These are phyloP conservation scores for Taiozyma onychis DNA, from an alignment of 1,139 yeast species.

Conservation along the genomic window DNA sequence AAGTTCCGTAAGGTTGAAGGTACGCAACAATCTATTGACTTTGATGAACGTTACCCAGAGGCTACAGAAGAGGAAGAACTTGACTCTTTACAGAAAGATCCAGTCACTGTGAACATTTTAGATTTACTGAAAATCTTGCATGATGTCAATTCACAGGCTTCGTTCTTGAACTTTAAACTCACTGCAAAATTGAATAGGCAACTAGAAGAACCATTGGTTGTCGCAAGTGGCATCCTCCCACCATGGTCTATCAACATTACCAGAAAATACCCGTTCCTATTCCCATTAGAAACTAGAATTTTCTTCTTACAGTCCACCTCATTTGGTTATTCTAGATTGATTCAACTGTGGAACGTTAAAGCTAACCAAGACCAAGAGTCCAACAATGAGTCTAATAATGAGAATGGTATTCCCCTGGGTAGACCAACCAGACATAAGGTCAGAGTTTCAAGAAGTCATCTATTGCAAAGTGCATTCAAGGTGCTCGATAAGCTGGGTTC, in stretches of 20 bases:
- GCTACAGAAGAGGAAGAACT: constrained; percentile 26
- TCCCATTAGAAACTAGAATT: constrained; percentile 78
- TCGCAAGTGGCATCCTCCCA: constrained; percentile 85
- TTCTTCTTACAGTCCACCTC: constrained; percentile 83
- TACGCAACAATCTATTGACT: constrained; percentile 10
- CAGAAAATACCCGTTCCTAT: constrained; percentile 70
- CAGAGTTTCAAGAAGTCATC: constrained; percentile 63
- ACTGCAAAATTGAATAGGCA: constrained; percentile 86
- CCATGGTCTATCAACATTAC: constrained; percentile 78
- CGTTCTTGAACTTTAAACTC: constrained; percentile 72
- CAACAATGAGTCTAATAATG: constrained; percentile 17
- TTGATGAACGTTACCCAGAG: constrained; percentile 27
- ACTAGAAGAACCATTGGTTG: constrained; percentile 82
- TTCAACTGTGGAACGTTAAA: constrained; percentile 69
- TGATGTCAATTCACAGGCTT: constrained; percentile 28
- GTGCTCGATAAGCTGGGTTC: constrained; percentile 75
- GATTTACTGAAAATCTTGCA: constrained; percentile 49
- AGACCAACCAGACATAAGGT: constrained; percentile 78
- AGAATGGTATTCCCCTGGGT: constrained; percentile 46
- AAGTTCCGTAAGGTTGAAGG: constrained; percentile 43
- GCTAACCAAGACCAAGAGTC: constrained; percentile 34
- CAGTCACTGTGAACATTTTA: constrained; percentile 44
- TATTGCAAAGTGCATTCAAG: constrained; percentile 76
- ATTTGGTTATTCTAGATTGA: constrained; percentile 82
- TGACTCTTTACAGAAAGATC: constrained; percentile 30